Base-by-base conservation (phyloP, 805 yeast species). In the Alloascoidea africana region DNA sequence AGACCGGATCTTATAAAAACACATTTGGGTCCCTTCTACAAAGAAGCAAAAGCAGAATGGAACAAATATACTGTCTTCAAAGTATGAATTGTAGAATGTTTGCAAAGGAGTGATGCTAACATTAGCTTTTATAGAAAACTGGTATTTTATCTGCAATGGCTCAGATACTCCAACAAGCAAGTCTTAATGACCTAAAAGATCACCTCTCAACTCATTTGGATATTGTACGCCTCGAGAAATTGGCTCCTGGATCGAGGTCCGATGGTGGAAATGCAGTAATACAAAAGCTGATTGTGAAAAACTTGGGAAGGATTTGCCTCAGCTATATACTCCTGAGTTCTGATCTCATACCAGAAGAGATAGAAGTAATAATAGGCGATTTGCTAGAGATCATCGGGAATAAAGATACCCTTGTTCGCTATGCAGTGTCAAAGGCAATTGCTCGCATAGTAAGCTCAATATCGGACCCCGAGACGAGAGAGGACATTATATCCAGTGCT, bases 381-480 rank as follows among this genome's bases (percentile, higher is more conserved):
- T 57, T 75, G 33, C 43, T 76, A 3, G 45, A 54, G 3, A 57
- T 63, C 32, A 54, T 73, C 39, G 59, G 60, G n/a, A 55, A 65
- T 35, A 56, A 53, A 27, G 81, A 72, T 38, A 70, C 81, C 0
- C 56, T 60, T 2, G 66, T 78, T 2, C 57, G 96, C 38, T 76
- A 76, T 43, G 59, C 73, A 1, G 59, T 77, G 23, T 81, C 95
- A 1, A 80, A 78, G 50, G 73, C 76, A 16, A 52, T 80, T 17
- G 70, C 80, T 3, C 62, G 70, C 34, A 49, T 83, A 42, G 46
- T 4, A 14, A 52, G 63, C 36, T 39, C 48, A 14, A 54, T 47
- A 5, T n/a, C n/a, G n/a, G 43, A 48, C 5, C 16, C 42, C 2
- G 47, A 50, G 1, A 40, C 49, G 11, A 42, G 51, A 52, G 44